phyloP scores from a whole-genome alignment of 2,329 filamentous ascomycete genomes.

The Trichoderma aggressivum region DNA sequence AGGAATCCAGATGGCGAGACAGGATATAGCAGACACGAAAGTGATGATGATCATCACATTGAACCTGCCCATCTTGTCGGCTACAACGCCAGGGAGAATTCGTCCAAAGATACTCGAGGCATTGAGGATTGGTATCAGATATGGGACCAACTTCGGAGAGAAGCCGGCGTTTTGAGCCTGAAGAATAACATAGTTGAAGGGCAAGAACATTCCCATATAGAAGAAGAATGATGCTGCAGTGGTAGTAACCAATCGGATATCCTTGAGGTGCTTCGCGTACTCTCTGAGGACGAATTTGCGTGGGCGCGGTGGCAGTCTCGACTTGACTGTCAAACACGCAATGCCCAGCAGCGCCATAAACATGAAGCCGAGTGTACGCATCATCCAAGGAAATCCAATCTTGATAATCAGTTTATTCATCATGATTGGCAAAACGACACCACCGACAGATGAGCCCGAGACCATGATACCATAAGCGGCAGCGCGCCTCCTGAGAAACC shows the following conservation, averaged over 20 bases:
- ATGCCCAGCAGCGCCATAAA: constrained; percentile 39
- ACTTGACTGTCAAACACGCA: constrained; percentile 36
- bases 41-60: constrained; percentile 52
- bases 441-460: constrained; percentile 53
- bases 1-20: constrained; percentile 48
- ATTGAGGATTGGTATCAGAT: constrained; percentile 56
- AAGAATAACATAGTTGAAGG: constrained; percentile 51
- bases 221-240: constrained; percentile 50
- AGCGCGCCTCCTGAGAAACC: constrained; percentile 52
- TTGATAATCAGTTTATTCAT: constrained; percentile 50
- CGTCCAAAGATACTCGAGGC: constrained; percentile 51
- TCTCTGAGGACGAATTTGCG: constrained; percentile 44
- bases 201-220: constrained; percentile 53
- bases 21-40: constrained; percentile 45
- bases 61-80: constrained; percentile 44
- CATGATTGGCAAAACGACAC: constrained; percentile 59
- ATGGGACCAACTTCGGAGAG: constrained; percentile 39
- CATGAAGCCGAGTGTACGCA: constrained; percentile 46
- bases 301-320: constrained; percentile 44
- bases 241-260: constrained; percentile 44
- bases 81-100: constrained; percentile 48
- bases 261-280: constrained; percentile 45
- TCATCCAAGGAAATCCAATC: constrained; percentile 48
- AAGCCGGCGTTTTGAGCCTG: constrained; percentile 46
- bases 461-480: constrained; percentile 53